Conservation (phyloP, 73 alveolate genomes). For the Stentor coeruleus region DNA sequence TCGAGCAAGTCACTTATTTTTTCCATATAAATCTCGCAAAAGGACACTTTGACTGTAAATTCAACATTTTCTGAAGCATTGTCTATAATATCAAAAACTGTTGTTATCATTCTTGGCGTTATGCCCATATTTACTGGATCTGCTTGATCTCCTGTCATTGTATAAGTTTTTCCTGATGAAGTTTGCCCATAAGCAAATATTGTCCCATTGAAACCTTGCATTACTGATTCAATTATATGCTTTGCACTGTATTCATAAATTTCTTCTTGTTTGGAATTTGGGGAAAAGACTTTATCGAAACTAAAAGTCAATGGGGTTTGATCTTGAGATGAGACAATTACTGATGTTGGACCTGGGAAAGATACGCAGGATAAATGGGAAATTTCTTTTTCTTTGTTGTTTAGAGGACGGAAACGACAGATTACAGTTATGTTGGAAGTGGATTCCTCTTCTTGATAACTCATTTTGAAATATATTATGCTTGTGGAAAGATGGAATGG, state of each 20-base stretch:
- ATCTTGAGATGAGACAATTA: neutral
- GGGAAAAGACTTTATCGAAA: slow-evolving; percentile 2
- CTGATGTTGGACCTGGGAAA: neutral
- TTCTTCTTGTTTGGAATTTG: neutral
- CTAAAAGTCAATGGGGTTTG: neutral
- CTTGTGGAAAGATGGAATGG: too few species aligned
- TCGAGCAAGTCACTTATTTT: slow-evolving; percentile 84
- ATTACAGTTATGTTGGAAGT: neutral
- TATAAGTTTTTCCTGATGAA: slow-evolving; percentile 93
- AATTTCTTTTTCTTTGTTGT: neutral
- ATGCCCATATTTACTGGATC: slow-evolving; percentile 62
- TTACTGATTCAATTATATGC: slow-evolving; percentile 82
- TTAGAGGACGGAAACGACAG: neutral
- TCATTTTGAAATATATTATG: neutral
- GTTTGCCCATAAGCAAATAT: slow-evolving; percentile 96
- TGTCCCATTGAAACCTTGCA: slow-evolving; percentile 94
- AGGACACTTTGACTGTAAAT: slow-evolving; percentile 79
- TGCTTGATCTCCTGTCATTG: slow-evolving; percentile 74
- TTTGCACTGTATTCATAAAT: slow-evolving; percentile 78
- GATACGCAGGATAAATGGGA: neutral
- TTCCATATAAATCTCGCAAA: slow-evolving; percentile 88
- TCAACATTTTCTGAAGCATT: slow-evolving; percentile 65
- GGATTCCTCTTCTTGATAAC: neutral
- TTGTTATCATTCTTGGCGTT: slow-evolving; percentile 87
- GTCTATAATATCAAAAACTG: slow-evolving; percentile 60